Percentiles rank a stretch among this genome's conserved stretches.
Evolutionary conservation across 148 eudicot species (phyloP).

Genomic region (Polygonum maritimum): DNA sequence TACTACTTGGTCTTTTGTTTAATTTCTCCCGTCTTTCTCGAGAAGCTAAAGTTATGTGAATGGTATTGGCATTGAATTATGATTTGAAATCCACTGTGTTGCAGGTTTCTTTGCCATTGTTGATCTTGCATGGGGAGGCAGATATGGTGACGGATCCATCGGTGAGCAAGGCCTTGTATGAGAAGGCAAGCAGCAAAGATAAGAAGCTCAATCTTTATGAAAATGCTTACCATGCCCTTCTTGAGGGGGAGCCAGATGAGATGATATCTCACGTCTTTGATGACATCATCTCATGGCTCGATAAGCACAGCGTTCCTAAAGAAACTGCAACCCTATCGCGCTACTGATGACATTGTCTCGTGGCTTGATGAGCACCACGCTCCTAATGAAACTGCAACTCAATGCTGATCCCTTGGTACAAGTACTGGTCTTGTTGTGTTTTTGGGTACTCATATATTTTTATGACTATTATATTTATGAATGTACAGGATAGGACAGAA

Average conservation of each 20-base stretch:
- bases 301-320: conserved; percentile 26
- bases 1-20: not conserved
- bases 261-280: conserved; percentile 44
- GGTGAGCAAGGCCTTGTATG: conserved; percentile 71
- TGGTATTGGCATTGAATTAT: not conserved
- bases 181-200: conserved; percentile 78
- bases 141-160: conserved; percentile 85
- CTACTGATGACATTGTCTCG: conserved; percentile 44
- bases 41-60: not conserved
- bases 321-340: not conserved
- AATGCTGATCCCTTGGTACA: not conserved
- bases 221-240: conserved; percentile 67
- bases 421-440: not conserved
- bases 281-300: conserved; percentile 84
- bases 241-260: conserved; percentile 88
- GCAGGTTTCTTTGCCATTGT: conserved; percentile 75
- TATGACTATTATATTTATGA: not conserved
- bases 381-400: not conserved
- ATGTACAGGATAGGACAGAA: not conserved
- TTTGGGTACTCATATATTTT: not conserved
- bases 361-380: conserved; percentile 63
- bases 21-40: not conserved
- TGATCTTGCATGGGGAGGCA: conserved; percentile 85
- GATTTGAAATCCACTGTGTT: not conserved
- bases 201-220: conserved; percentile 65